These are phyloP conservation scores for Mucuna pruriens DNA, from an alignment of 306 rosid genomes.

Conservation along the genomic window DNA sequence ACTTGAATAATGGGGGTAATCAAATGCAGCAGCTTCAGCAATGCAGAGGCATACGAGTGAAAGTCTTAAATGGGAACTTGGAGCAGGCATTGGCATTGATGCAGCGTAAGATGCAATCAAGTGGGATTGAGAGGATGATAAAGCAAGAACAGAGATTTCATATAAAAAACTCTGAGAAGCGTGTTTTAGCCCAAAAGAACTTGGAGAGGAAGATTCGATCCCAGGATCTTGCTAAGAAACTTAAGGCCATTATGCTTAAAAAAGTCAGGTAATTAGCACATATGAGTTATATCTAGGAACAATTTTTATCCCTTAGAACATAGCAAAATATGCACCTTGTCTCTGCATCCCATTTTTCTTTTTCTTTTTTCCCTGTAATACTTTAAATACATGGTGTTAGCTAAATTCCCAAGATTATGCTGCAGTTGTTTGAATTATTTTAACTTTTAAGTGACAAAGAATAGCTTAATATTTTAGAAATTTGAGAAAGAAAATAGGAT, in stretches of 20 bases:
- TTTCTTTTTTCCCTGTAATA: no score
- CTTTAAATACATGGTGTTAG: no score
- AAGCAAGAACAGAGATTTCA: constrained; percentile 67
- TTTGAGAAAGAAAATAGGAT: no score
- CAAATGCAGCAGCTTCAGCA: constrained; percentile 54
- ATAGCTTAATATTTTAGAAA: neutral
- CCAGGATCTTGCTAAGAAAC: constrained; percentile 79
- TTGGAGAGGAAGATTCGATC: constrained; percentile 66
- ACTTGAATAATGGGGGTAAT: constrained; percentile 16
- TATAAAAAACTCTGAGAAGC: constrained; percentile 90
- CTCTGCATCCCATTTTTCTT: no score
- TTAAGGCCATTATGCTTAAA: constrained; percentile 70
- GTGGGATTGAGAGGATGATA: constrained; percentile 89
- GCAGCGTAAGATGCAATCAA: constrained; percentile 82
- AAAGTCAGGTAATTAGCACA: constrained; percentile 76
- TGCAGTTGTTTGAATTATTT: no score
- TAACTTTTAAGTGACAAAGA: neutral
- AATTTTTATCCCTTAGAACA: neutral
- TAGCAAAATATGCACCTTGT: neutral
- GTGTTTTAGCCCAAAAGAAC: constrained; percentile 66
- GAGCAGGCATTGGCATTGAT: constrained; percentile 61
- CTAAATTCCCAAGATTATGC: no score
- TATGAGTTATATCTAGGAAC: no score
- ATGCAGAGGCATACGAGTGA: constrained; percentile 76
- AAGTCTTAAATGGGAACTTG: constrained; percentile 67